Conservation (phyloP, 371 early-diverging fungal species). For the Sporodiniella umbellata region DNA sequence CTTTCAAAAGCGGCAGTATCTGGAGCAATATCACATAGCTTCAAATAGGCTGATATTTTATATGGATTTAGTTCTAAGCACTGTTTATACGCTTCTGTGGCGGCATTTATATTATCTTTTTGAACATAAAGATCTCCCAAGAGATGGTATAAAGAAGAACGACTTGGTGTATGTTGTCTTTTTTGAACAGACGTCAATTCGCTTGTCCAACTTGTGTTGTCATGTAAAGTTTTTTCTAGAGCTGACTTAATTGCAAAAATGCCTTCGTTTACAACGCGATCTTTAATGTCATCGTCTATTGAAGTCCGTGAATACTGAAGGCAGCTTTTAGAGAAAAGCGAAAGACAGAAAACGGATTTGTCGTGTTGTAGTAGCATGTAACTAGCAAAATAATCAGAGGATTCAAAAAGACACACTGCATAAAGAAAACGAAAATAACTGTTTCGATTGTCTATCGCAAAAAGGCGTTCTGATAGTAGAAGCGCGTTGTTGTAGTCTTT, state of each 20-base stretch:
- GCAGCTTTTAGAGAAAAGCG: constrained; percentile 46
- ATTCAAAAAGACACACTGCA: constrained; percentile 35
- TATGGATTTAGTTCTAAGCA: constrained; percentile 28
- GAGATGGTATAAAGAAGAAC: constrained; percentile 24
- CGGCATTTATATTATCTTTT: constrained; percentile 31
- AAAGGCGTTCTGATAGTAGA: constrained; percentile 44
- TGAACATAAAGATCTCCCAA: constrained; percentile 39
- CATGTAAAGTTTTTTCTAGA: constrained; percentile 9
- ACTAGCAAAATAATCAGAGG: constrained; percentile 34
- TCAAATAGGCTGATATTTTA: constrained; percentile 33
- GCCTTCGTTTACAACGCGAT: constrained; percentile 44
- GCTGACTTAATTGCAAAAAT: constrained; percentile 33
- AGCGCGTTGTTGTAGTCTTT: constrained; percentile 39
- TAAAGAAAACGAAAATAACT: constrained; percentile 37
- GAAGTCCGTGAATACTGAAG: constrained; percentile 41
- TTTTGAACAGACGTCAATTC: constrained; percentile 31
- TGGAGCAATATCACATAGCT: constrained; percentile 41
- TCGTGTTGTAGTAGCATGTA: constrained; percentile 27
- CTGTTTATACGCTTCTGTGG: constrained; percentile 15
- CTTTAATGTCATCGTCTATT: constrained; percentile 35
- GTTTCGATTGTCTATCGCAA: constrained; percentile 37
- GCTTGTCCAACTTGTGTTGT: constrained; percentile 32
- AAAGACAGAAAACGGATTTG: constrained; percentile 25
- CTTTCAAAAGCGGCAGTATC: constrained; percentile 18
- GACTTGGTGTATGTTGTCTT: constrained; percentile 31